Evolutionary conservation across 805 yeast genomes (phyloP).

Genomic region (Yarrowia hollandica): DNA sequence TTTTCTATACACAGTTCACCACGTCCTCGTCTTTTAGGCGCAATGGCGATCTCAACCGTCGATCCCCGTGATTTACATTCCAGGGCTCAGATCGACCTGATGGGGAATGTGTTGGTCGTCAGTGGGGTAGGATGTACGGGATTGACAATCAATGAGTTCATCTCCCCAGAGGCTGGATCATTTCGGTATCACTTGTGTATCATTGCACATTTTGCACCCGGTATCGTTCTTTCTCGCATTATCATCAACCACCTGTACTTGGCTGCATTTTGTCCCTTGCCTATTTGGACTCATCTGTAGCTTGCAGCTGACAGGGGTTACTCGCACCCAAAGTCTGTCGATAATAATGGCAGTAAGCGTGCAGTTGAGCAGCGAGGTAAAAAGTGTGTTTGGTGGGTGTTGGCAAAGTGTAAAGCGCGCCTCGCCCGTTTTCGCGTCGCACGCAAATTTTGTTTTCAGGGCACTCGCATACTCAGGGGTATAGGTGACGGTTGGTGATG

Average conservation of each 20-base stretch:
- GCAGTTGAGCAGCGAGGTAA: neutral
- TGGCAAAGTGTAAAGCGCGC: neutral
- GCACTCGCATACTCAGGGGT: no score
- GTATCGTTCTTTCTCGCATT: no score
- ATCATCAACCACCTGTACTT: no score
- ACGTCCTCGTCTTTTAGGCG: conserved; percentile 15
- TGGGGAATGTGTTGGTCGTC: neutral
- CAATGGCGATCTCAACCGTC: conserved; percentile 16
- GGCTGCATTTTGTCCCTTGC: no score
- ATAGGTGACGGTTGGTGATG: no score
- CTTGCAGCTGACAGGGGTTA: conserved; percentile 2
- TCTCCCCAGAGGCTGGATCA: no score
- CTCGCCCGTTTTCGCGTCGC: conserved; percentile 6
- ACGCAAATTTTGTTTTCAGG: no score
- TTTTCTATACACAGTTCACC: neutral
- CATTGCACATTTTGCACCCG: no score
- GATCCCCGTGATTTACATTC: conserved; percentile 19
- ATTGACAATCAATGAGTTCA: no score
- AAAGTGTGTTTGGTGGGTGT: neutral
- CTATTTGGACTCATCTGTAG: no score
- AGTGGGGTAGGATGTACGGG: neutral
- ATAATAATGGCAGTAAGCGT: neutral
- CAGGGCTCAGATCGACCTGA: conserved; percentile 9
- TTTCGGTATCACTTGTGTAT: neutral
- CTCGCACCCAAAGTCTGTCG: neutral